phyloP scores from a whole-genome alignment of 768 basidiomycete species.

The Naematelia encephala region DNA sequence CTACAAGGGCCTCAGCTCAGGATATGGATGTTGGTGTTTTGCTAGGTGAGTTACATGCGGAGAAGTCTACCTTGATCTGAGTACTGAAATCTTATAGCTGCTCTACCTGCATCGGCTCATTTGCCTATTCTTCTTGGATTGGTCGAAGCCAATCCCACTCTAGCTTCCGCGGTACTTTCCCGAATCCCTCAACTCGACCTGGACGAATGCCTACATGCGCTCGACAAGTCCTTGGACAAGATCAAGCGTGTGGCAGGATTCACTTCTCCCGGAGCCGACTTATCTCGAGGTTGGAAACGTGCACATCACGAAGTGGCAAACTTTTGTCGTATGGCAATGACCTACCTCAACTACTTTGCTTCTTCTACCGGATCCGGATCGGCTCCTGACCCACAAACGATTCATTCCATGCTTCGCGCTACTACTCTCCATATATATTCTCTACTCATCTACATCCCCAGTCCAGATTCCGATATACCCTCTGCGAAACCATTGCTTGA shows the following conservation, averaged over 20 bases:
- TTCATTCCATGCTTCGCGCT: slow-evolving; percentile 25
- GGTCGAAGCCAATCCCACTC: slow-evolving; percentile 24
- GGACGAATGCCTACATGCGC: slow-evolving; percentile 21
- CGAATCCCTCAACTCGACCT: slow-evolving; percentile 35
- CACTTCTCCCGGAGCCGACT: background rate
- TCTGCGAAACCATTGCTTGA: slow-evolving; percentile 17
- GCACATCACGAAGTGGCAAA: slow-evolving; percentile 10
- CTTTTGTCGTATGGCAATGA: slow-evolving; percentile 29
- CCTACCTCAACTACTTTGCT: slow-evolving; percentile 34
- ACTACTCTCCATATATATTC: slow-evolving; percentile 18
- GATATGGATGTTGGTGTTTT: slow-evolving; percentile 38
- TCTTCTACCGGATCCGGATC: background rate
- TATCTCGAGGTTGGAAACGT: slow-evolving; percentile 17
- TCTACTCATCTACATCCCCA: slow-evolving; percentile 22
- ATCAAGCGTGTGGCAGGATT: slow-evolving; percentile 16
- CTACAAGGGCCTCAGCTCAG: background rate
- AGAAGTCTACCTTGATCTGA: background rate
- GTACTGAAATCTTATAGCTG: slow-evolving; percentile 13
- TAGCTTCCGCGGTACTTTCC: slow-evolving; percentile 19
- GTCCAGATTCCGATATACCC: slow-evolving; percentile 3
- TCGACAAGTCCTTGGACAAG: slow-evolving; percentile 13
- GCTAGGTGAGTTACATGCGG: slow-evolving; percentile 27
- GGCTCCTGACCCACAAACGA: slow-evolving; percentile 9
- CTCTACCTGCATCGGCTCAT: slow-evolving; percentile 35
- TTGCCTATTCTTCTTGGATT: slow-evolving; percentile 35